Evolutionary conservation across 2,329 filamentous ascomycete species (phyloP).

Genomic region (Colletotrichum sp.): DNA sequence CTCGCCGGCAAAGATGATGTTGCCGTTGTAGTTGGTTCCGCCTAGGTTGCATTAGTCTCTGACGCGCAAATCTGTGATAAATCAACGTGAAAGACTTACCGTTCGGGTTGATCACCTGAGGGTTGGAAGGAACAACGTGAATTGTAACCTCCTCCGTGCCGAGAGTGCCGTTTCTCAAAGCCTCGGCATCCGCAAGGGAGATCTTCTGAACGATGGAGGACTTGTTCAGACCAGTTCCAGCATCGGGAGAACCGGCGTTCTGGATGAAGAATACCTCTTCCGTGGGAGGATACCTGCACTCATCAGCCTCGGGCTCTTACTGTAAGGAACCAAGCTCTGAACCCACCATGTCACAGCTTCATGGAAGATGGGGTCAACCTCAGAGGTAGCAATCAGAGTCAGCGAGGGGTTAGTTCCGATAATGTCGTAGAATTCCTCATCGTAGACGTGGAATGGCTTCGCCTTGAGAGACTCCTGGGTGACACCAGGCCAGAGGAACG

Average conservation of each 20-base stretch:
- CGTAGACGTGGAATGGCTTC: slow-evolving; percentile 51
- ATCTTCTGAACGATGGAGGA: slow-evolving; percentile 58
- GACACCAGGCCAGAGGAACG: slow-evolving; percentile 49
- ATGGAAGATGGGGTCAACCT: slow-evolving; percentile 54
- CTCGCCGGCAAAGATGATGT: slow-evolving; percentile 54
- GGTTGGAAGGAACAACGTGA: slow-evolving; percentile 43
- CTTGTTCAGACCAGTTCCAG: slow-evolving; percentile 56
- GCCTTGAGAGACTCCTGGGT: slow-evolving; percentile 38
- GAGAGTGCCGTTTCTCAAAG: slow-evolving; percentile 39
- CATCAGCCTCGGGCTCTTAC: not conserved
- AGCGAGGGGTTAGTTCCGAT: slow-evolving; percentile 54
- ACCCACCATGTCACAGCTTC: slow-evolving; percentile 57
- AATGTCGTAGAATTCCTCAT: slow-evolving; percentile 54
- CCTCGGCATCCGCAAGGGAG: slow-evolving; percentile 46
- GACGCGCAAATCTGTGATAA: rapidly evolving
- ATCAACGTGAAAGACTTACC: slow-evolving; percentile 32
- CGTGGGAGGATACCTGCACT: slow-evolving; percentile 38
- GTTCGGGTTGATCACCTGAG: slow-evolving; percentile 54
- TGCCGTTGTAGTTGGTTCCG: slow-evolving; percentile 53
- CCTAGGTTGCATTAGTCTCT: slow-evolving; percentile 33
- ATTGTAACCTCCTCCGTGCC: slow-evolving; percentile 45
- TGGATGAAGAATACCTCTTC: slow-evolving; percentile 61
- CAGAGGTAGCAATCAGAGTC: slow-evolving; percentile 51
- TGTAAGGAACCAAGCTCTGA: not conserved
- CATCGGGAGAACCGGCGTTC: slow-evolving; percentile 49